Evolutionary conservation across 176 grass and related monocot species (phyloP).

Genomic region (Triticum monococcum): DNA sequence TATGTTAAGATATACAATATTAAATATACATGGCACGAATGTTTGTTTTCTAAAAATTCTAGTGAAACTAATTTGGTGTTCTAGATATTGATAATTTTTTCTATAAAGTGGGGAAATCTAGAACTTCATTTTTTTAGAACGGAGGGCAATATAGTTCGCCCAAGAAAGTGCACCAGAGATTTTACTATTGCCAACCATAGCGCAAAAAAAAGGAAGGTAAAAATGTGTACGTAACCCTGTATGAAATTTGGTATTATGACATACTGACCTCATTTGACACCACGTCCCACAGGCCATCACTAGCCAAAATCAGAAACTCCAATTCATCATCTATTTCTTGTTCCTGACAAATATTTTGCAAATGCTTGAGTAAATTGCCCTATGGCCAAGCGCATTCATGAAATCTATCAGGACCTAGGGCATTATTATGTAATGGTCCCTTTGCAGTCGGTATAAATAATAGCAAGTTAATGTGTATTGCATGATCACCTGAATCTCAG

Average conservation of each 20-base stretch:
- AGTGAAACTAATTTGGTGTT: too few relatives aligned
- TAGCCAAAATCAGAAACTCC: conserved; percentile 87
- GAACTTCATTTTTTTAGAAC: too few relatives aligned
- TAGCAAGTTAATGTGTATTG: conserved; percentile 18
- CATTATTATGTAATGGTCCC: neutral
- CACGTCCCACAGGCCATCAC: conserved; percentile 88
- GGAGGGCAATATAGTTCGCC: neutral
- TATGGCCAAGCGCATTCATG: too few relatives aligned
- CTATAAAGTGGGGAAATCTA: too few relatives aligned
- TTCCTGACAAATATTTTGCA: conserved; percentile 50
- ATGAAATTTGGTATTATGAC: neutral
- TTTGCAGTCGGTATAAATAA: neutral
- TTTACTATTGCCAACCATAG: neutral
- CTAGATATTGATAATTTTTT: neutral
- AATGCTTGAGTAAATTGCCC: neutral
- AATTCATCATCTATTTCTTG: conserved; percentile 65
- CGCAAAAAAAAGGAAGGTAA: neutral
- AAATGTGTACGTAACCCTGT: conserved; percentile 1
- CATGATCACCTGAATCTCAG: conserved; percentile 77
- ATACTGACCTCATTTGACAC: conserved; percentile 73
- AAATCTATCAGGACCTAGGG: too few relatives aligned
- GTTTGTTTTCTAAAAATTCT: too few relatives aligned
- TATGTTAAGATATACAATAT: too few relatives aligned
- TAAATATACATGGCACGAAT: neutral
- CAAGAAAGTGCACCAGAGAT: conserved; percentile 1